Conservation (phyloP, 2,329 filamentous ascomycete species). For the Colletotrichum musae region DNA sequence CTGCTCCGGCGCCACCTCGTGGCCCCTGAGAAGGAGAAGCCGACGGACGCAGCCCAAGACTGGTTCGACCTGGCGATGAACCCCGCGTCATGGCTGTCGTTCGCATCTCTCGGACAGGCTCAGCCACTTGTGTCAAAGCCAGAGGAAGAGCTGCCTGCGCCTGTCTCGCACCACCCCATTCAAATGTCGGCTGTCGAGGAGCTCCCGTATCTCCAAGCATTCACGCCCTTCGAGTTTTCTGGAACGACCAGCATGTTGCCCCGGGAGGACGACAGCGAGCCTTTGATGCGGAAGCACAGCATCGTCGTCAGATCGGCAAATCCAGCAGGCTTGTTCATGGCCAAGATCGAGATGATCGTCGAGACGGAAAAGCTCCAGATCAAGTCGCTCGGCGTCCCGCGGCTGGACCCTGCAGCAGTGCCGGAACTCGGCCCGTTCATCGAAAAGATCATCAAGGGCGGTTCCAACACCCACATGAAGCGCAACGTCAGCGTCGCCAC, state of each 20-base stretch:
- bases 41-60: slow-evolving; percentile 52
- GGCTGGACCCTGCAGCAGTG: slow-evolving; percentile 71
- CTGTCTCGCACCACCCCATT: slow-evolving; percentile 76
- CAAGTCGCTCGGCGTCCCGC: slow-evolving; percentile 65
- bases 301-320: slow-evolving; percentile 65
- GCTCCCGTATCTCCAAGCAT: slow-evolving; percentile 78
- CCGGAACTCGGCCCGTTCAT: slow-evolving; percentile 71
- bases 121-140: slow-evolving; percentile 45
- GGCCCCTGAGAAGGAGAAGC: slow-evolving; percentile 51
- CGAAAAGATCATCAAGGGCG: slow-evolving; percentile 56
- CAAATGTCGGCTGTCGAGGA: slow-evolving; percentile 75
- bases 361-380: slow-evolving; percentile 68
- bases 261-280: slow-evolving; percentile 44
- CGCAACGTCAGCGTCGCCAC: slow-evolving; percentile 72
- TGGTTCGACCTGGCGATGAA: slow-evolving; percentile 66
- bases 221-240: slow-evolving; percentile 76
- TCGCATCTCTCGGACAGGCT: slow-evolving; percentile 55
- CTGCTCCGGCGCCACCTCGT: slow-evolving; percentile 59
- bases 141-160: slow-evolving; percentile 54
- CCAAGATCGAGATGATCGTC: slow-evolving; percentile 71
- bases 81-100: slow-evolving; percentile 67
- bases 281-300: slow-evolving; percentile 66
- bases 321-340: slow-evolving; percentile 69
- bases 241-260: slow-evolving; percentile 67
- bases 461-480: slow-evolving; percentile 60